Conservation (phyloP, 1,284 basidiomycete species). For the Ustilago hordei region DNA sequence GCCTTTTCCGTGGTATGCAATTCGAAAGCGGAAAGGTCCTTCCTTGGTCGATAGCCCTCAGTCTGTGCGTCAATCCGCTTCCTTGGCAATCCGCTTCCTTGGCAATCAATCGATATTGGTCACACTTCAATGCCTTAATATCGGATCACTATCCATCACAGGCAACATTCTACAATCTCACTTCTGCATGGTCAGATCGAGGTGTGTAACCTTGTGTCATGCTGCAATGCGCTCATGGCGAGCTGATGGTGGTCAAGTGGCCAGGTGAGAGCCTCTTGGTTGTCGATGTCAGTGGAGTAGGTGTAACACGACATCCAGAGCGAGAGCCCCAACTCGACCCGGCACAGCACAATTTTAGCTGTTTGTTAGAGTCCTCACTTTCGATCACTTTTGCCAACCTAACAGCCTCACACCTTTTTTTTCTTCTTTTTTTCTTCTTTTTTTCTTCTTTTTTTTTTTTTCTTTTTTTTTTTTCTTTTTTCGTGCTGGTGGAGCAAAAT, state of each 20-base stretch:
- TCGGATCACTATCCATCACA: background rate
- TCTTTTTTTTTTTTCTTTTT: no score
- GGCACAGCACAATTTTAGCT: background rate
- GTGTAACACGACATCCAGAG: background rate
- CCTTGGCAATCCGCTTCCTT: background rate
- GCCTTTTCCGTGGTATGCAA: slow-evolving; percentile 12
- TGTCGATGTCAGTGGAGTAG: no score
- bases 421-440: no score
- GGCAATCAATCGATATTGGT: slow-evolving; percentile 20
- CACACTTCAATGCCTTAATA: background rate
- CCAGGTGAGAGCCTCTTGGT: background rate
- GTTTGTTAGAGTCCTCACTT: slow-evolving; percentile 3
- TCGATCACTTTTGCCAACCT: slow-evolving; percentile 6
- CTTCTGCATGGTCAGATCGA: no score
- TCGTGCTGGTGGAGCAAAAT: background rate
- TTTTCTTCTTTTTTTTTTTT: no score
- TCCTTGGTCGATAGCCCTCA: background rate
- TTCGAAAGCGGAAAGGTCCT: slow-evolving; percentile 11
- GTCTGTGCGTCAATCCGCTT: no score
- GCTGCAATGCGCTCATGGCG: background rate
- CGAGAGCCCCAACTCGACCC: background rate
- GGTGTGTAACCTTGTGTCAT: background rate
- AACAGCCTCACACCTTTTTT: background rate
- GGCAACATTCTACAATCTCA: no score
- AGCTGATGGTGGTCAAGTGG: background rate